Evolutionary conservation across 371 early-diverging fungal genomes (phyloP), one percentile per base, ranked within the genome.

Genomic region (Ordospora colligata): DNA sequence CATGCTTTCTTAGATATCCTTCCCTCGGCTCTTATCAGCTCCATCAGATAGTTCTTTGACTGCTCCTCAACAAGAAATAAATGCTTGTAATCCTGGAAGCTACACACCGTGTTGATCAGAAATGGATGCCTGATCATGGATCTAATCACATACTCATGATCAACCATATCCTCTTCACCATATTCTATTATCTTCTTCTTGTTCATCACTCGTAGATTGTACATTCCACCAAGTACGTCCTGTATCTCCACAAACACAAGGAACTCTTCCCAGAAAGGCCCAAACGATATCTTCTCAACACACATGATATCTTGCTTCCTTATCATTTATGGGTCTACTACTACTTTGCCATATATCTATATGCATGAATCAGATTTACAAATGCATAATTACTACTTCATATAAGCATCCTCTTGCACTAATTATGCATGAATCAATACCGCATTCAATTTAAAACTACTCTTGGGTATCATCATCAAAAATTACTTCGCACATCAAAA

Each of bases 1-100:
- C 93, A 91, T 89, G 92, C 91, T 65, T 90, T 90, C 74, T 91
- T 91, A n/a, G 91, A 89, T 64, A 82, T 70, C 11, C 27, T 22
- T 32, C 47, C 54, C 8, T 51, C 23, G 32, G 52, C 9, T 27
- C 45, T 65, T n/a, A 66, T 66, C 69, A 58, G 25, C 14, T 69
- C 69, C 27, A 68, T 19, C 52, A 76, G 44, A 62, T 73, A 51
- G 32, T 42, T 70, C 50, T 63, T 51, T 11, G 68, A 68, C 37
- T 52, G 77, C 58, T 82, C 82, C 3, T 69, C 47, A 9, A 82
- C 19, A 22, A 73, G 77, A 69, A 69, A 82, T 6, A 79, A 40
- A 71, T 73, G 52, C 45, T 79, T 73, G 14, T 69, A 74, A 65
- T 82, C 82, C 64, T 82, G 82, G 49, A 82, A 82, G 21, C 74